phyloP scores from a whole-genome alignment of 2,329 filamentous ascomycete genomes.

The Delphinella strobiligena region DNA sequence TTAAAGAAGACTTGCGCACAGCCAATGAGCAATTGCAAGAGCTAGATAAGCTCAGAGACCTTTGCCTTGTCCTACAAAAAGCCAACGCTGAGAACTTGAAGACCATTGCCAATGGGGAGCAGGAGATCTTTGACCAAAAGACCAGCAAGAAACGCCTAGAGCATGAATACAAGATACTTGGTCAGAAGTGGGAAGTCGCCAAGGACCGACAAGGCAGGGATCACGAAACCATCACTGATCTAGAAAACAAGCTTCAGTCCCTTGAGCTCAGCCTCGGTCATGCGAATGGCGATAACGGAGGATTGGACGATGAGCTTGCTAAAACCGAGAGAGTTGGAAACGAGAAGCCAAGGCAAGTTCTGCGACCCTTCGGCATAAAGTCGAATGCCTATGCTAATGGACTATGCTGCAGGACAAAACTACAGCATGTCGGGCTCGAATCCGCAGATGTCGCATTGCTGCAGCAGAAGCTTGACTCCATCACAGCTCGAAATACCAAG shows the following conservation, averaged over 20 bases:
- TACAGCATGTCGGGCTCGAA: not conserved
- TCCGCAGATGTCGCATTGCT: slow-evolving; percentile 19
- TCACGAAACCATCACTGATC: slow-evolving; percentile 34
- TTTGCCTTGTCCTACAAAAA: slow-evolving; percentile 33
- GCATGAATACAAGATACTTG: slow-evolving; percentile 34
- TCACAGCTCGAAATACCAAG: slow-evolving; percentile 23
- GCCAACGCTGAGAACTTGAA: slow-evolving; percentile 40
- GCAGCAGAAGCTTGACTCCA: slow-evolving; percentile 28
- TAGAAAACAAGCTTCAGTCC: slow-evolving; percentile 33
- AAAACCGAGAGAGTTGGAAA: slow-evolving; percentile 17
- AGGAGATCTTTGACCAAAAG: slow-evolving; percentile 39
- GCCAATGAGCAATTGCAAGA: slow-evolving; percentile 32
- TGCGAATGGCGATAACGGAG: slow-evolving; percentile 13
- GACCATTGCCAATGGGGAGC: slow-evolving; percentile 37
- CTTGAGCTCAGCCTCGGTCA: slow-evolving; percentile 21
- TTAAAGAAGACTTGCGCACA: slow-evolving; percentile 33
- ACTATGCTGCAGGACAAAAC: not conserved
- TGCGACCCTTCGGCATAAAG: not conserved
- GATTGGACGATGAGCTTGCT: slow-evolving; percentile 28
- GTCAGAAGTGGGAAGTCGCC: slow-evolving; percentile 35
- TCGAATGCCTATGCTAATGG: not conserved
- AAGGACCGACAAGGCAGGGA: slow-evolving; percentile 35
- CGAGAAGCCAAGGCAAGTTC: slow-evolving; percentile 10
- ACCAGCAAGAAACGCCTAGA: slow-evolving; percentile 35
- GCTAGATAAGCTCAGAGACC: slow-evolving; percentile 31